Evolutionary conservation across 331 rosid genomes (phyloP).

Genomic region (Cydonia oblonga): DNA sequence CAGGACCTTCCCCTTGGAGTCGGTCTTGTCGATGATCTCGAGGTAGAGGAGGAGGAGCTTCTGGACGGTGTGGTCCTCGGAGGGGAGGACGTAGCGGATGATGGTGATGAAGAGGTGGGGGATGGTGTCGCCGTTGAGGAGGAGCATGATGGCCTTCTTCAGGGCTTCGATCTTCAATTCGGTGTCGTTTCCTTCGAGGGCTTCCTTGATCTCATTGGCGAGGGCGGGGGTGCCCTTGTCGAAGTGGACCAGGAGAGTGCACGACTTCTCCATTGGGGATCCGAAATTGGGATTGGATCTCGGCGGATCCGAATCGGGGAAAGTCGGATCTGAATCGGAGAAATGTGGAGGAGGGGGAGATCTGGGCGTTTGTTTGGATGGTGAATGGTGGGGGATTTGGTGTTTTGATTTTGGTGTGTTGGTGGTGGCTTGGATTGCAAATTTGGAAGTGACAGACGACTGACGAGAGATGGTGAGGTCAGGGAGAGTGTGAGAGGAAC

Average conservation of each 20-base stretch:
- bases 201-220: conserved; percentile 80
- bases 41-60: conserved; percentile 86
- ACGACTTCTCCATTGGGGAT: conserved; percentile 54
- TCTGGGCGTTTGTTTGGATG: background rate
- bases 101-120: conserved; percentile 92
- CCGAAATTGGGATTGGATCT: background rate
- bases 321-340: background rate
- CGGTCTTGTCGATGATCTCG: conserved; percentile 90
- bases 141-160: conserved; percentile 80
- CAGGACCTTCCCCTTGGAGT: conserved; percentile 69
- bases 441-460: background rate
- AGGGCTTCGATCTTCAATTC: conserved; percentile 63
- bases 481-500: no score
- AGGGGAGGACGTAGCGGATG: conserved; percentile 83
- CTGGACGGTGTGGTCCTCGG: conserved; percentile 94
- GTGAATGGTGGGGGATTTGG: background rate
- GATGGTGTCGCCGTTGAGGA: conserved; percentile 81
- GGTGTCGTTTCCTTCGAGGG: conserved; percentile 70
- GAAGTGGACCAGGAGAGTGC: conserved; percentile 77
- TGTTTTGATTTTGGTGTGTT: background rate
- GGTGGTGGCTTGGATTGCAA: background rate
- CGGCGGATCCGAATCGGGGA: background rate
- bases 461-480: no score
- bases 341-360: background rate
- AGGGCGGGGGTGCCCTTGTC: conserved; percentile 87